Evolutionary conservation across 371 early-diverging fungal genomes (phyloP), one percentile per base, ranked within the genome.

Genomic region (Mortierella sp.): DNA sequence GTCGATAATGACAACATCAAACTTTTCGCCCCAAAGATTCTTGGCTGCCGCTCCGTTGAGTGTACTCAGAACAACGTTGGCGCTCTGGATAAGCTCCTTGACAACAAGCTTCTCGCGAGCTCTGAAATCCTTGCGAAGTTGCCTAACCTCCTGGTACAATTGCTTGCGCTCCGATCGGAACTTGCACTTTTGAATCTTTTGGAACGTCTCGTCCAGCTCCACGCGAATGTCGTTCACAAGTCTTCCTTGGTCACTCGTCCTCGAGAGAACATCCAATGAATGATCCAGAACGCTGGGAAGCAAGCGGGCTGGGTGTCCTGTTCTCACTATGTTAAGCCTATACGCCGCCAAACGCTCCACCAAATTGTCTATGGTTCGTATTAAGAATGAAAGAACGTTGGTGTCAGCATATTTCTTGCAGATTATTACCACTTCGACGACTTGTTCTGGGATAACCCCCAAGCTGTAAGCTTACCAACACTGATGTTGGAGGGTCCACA

Each of bases 401-500:
- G 44, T 59, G 37, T 34, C 9, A 46, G 64, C 6, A 11, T 9
- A 26, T 48, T 19, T 40, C 21, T 40, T 14, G 19, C 31, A 48
- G 54, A 21, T 19, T 21, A 13, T 6, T 3, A 9, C 69, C 51
- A 37, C 9, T 21, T 48, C 2, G 8, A 28, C 43, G 50, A 10
- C 2, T 72, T 21, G 10, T 14, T 10, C 28, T 14, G 26, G 3
- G 10, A 21, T 4, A 19, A 0, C 1, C 0, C 14, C 3, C 19
- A 34, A 40, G n/a, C 37, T 24, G 19, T 24, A 67, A 0, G 43
- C 89, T 80, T 92, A 93, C 95, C 96, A 11, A 98, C 97, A 40
- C 97, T 92, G 50, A 97, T 94, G 85, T 99, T 99, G 40, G 96
- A 96, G 2, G 98, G 98, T 0, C 96, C 99, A 86, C 98, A 98